Evolutionary conservation across 108 stramenopile genomes (phyloP), one percentile per base, ranked within the genome.

Genomic region (Mayamaea pseudoterrestris): DNA sequence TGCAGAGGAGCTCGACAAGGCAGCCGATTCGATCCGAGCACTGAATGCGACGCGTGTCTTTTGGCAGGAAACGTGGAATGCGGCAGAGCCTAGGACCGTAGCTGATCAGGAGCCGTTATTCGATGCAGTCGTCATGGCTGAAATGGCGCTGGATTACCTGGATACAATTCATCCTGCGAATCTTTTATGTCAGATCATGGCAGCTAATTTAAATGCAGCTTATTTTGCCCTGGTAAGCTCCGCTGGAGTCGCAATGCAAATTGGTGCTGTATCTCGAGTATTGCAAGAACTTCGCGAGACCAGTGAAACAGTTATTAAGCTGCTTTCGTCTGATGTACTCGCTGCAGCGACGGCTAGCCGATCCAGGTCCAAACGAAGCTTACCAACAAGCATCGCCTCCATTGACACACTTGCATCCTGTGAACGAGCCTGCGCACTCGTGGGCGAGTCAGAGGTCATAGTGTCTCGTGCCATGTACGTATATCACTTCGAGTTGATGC

Each of bases 81-180:
- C 80, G 32, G 76, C 84, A 0, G 43, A 43, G 27, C 69, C 82
- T 3, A 39, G 67, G 5, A 68, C 84, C 6, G 84, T 84, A 0
- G 66, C 66, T 6, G 78, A 82, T 30, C 90, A 91, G 30, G 47
- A 77, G 40, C 80, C 82, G 11, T 64, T 91, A 36, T 91, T 91
- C 51, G 74, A 86, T 45, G 68, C 71, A 8, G 58, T 57, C 40
- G 72, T 52, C 24, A 77, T 77, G 5, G 84, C 78, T 23, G 90
- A 85, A 61, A 80, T 81, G 72, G 60, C 66, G 11, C 45, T 91
- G 13, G 81, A 83, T 41, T 77, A 66, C 26, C 63, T 91, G 35
- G 90, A 86, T 58, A 83, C 80, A 27, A 64, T 91, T 23, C 90
- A 91, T 49, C 90, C 90, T 6, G 73, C 84, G 3, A 68, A 61